Conservation (phyloP, 495 filamentous ascomycete genomes). For the Durotheca rogersii region DNA sequence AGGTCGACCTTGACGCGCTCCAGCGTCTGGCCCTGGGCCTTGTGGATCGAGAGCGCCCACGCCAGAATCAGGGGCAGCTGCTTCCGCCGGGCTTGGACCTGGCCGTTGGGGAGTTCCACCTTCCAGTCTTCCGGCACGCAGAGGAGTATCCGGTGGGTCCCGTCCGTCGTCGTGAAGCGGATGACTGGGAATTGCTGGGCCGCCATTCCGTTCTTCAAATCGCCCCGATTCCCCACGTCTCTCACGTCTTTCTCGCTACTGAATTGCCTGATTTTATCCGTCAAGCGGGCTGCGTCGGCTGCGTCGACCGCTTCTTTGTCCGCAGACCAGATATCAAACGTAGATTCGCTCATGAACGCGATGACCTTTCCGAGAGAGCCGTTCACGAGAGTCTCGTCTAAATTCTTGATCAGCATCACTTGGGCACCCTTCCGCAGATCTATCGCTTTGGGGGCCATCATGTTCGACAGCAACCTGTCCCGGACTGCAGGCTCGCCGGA, state of each 20-base stretch:
- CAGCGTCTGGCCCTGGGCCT: conserved; percentile 94
- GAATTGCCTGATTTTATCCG: conserved; percentile 45
- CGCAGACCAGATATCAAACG: conserved; percentile 64
- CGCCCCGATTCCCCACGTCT: too few relatives aligned
- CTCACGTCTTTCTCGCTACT: too few relatives aligned
- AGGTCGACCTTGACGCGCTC: conserved; percentile 95
- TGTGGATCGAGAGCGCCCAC: conserved; percentile 97
- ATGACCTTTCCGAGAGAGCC: conserved; percentile 85
- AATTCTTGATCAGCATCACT: conserved; percentile 99
- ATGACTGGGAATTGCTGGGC: conserved; percentile 72
- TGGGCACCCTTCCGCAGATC: conserved; percentile 88
- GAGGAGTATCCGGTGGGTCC: conserved; percentile 72
- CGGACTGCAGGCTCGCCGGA: conserved; percentile 70
- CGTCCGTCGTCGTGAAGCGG: conserved; percentile 75
- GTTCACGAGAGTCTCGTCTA: conserved; percentile 92
- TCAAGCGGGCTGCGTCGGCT: conserved; percentile 48
- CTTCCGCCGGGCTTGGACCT: conserved; percentile 79
- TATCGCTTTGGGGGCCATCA: conserved; percentile 82
- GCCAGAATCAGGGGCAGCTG: conserved; percentile 88
- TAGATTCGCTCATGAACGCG: conserved; percentile 81
- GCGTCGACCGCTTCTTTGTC: conserved; percentile 53
- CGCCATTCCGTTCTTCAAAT: conserved; percentile 40
- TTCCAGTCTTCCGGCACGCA: conserved; percentile 91
- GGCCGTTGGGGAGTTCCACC: conserved; percentile 91
- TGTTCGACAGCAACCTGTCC: conserved; percentile 78